Evolutionary conservation across 495 filamentous ascomycete species (phyloP).

Genomic region (Saxophila tyrrhenica): DNA sequence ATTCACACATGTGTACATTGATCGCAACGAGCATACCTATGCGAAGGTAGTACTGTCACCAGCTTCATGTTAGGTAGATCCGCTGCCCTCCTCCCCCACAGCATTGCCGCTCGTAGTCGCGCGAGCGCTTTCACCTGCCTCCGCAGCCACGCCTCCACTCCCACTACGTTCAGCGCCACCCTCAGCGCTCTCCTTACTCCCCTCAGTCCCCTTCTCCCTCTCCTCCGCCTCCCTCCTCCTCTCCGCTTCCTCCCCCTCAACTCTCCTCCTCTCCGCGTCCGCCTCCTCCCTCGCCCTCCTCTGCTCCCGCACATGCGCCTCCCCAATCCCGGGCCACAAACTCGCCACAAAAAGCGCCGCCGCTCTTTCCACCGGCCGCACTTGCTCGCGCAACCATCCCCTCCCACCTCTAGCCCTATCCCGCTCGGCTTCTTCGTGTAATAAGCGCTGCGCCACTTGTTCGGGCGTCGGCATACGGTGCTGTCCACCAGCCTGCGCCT

Average conservation of each 20-base stretch:
- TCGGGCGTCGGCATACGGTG: slow-evolving; percentile 35
- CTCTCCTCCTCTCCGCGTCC: slow-evolving; percentile 42
- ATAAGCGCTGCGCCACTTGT: slow-evolving; percentile 42
- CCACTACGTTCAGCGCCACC: neutral
- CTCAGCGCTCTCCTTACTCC: neutral
- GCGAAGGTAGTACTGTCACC: too few species aligned
- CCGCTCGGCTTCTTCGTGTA: slow-evolving; percentile 38
- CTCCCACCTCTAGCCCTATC: slow-evolving; percentile 24
- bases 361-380: slow-evolving; percentile 59
- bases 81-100: too few species aligned
- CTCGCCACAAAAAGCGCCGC: slow-evolving; percentile 76
- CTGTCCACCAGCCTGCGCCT: neutral
- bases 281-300: slow-evolving; percentile 16
- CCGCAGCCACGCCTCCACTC: neutral
- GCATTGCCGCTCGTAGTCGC: too few species aligned
- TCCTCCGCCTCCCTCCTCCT: slow-evolving; percentile 8
- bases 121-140: too few species aligned
- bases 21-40: too few species aligned
- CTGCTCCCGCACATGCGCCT: slow-evolving; percentile 54
- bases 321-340: slow-evolving; percentile 73
- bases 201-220: neutral
- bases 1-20: too few species aligned
- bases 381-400: slow-evolving; percentile 43
- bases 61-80: too few species aligned
- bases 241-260: slow-evolving; percentile 21